Conservation (phyloP, 169 alveolate genomes). For the Amoebophrya sp. region DNA sequence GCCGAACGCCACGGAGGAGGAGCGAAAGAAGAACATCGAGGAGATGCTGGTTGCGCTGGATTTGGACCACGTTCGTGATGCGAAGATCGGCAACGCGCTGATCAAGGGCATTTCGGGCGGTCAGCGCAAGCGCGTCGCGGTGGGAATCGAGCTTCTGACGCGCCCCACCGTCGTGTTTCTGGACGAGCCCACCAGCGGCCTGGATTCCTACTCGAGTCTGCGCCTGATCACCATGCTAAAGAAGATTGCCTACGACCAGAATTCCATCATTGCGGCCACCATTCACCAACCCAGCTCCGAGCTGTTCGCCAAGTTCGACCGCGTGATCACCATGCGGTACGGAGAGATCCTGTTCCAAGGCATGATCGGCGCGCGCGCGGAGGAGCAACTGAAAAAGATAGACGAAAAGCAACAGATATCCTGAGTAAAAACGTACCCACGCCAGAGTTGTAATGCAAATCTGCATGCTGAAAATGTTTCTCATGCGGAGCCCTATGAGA, state of each 20-base stretch:
- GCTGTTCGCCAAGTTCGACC: constrained; percentile 59
- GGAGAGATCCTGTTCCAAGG: constrained; percentile 67
- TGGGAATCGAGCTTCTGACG: constrained; percentile 75
- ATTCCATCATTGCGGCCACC: constrained; percentile 60
- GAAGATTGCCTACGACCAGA: constrained; percentile 59
- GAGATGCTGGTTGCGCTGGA: constrained; percentile 49
- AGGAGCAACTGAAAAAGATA: neutral
- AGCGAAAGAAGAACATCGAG: neutral
- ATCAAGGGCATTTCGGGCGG: constrained; percentile 78
- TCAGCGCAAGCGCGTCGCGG: constrained; percentile 70
- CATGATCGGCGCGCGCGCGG: neutral
- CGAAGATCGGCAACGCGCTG: constrained; percentile 61
- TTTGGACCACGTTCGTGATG: constrained; percentile 51
- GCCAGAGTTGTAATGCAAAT: too few species aligned
- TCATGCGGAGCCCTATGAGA: too few species aligned
- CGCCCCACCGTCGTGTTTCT: constrained; percentile 69
- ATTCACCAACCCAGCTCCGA: constrained; percentile 71
- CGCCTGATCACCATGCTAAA: constrained; percentile 58
- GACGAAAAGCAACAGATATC: too few species aligned
- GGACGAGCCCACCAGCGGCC: constrained; percentile 85
- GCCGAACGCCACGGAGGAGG: constrained; percentile 35
- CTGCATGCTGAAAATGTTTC: too few species aligned
- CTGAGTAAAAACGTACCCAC: too few species aligned
- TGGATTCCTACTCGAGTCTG: constrained; percentile 71
- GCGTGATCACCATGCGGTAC: constrained; percentile 55